Conservation (phyloP, 768 basidiomycete genomes). For the Ephemerocybe angulata region DNA sequence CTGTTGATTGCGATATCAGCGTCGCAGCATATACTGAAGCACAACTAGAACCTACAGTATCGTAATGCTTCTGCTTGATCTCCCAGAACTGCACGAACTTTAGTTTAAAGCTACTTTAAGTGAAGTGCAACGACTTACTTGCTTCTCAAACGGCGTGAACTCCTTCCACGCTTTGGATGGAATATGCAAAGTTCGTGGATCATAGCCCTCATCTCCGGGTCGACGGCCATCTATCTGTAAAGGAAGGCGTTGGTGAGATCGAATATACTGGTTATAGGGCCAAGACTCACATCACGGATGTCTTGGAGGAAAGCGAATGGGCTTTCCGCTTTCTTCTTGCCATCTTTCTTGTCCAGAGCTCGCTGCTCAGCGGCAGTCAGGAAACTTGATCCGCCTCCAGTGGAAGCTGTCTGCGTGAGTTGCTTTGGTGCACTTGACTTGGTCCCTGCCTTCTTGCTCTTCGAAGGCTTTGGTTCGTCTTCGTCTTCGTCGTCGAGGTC, state of each 20-base stretch:
- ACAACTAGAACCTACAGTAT: slow-evolving; percentile 62
- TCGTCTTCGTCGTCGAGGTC: slow-evolving; percentile 34
- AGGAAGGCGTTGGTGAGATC: slow-evolving; percentile 6
- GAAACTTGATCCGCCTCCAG: slow-evolving; percentile 42
- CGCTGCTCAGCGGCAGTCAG: slow-evolving; percentile 82
- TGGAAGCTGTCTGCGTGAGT: slow-evolving; percentile 17
- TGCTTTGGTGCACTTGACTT: slow-evolving; percentile 20
- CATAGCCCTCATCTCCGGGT: slow-evolving; percentile 83
- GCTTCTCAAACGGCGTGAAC: slow-evolving; percentile 96
- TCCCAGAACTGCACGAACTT: slow-evolving; percentile 60
- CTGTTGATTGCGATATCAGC: slow-evolving; percentile 31
- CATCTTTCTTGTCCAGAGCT: slow-evolving; percentile 70
- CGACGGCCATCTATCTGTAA: slow-evolving; percentile 72
- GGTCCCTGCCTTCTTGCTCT: slow-evolving; percentile 26
- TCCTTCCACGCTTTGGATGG: slow-evolving; percentile 71
- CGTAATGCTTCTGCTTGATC: slow-evolving; percentile 97
- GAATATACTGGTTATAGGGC: neutral
- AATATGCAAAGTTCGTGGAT: slow-evolving; percentile 83
- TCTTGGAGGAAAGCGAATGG: slow-evolving; percentile 74
- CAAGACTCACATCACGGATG: slow-evolving; percentile 60
- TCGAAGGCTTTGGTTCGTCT: slow-evolving; percentile 30
- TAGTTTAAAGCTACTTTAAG: slow-evolving; percentile 2
- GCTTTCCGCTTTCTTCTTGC: slow-evolving; percentile 76
- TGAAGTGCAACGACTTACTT: slow-evolving; percentile 38
- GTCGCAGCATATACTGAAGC: slow-evolving; percentile 10